Evolutionary conservation across 2,329 filamentous ascomycete species (phyloP).

Genomic region (Neofusicoccum parvum): DNA sequence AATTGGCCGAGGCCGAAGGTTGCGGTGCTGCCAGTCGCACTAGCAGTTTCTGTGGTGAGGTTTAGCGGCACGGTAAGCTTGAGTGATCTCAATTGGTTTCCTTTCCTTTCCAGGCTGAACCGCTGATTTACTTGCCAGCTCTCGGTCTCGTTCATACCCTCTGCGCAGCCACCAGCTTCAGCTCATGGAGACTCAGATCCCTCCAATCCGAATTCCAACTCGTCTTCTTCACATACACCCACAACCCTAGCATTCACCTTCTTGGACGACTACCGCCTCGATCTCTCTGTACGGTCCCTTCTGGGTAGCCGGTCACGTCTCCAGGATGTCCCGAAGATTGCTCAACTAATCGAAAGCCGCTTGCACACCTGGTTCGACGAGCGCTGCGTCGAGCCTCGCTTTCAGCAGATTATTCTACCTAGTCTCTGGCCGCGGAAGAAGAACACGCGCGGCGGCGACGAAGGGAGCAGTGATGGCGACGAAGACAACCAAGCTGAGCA

Average conservation of each 20-base stretch:
- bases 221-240: conserved; percentile 48
- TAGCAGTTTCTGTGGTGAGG: conserved; percentile 87
- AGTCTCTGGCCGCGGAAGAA: conserved; percentile 82
- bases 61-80: conserved; percentile 78
- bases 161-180: conserved; percentile 37
- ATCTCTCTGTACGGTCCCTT: conserved; percentile 78
- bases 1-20: conserved; percentile 92
- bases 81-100: neutral
- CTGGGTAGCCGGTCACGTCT: conserved; percentile 77
- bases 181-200: conserved; percentile 42
- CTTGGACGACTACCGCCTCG: conserved; percentile 81
- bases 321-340: conserved; percentile 87
- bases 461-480: conserved; percentile 41
- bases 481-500: conserved; percentile 22
- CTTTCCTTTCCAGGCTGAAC: no score
- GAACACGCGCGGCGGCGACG: conserved; percentile 75
- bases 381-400: conserved; percentile 79
- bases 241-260: conserved; percentile 96
- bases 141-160: conserved; percentile 88
- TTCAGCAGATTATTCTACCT: conserved; percentile 83
- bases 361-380: conserved; percentile 89
- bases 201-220: conserved; percentile 16
- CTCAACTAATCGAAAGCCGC: conserved; percentile 76
- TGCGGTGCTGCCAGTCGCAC: conserved; percentile 85
- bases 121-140: conserved; percentile 43